Evolutionary conservation across 1,139 yeast genomes (phyloP), one percentile per base, ranked within the genome.

Genomic region (Geotrichum restrictum): DNA sequence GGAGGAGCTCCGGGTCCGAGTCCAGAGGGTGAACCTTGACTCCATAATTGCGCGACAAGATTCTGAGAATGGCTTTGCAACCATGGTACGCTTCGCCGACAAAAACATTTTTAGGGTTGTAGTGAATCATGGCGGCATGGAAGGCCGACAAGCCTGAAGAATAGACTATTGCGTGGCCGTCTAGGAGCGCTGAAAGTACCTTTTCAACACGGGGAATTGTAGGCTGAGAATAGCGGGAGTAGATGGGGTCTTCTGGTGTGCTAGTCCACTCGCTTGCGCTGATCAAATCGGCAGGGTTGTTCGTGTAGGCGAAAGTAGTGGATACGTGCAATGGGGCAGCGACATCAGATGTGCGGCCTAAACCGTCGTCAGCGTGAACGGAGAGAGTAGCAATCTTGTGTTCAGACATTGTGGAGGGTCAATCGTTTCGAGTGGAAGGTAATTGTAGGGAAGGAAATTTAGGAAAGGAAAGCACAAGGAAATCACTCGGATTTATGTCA

Each of bases 81-180:
- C 98, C 98, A 64, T 87, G 95, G 67, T 91, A 91, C 3, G 91
- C 88, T 41, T 84, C 80, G 11, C 88, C 95, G 60, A 88, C 78
- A 33, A 88, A 84, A 18, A 91, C 70, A 24, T 77, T 76, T 62
- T 84, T 85, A 1, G 98, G 98, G 61, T 85, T 83, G 59, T 74
- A 77, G 60, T 82, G 76, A 36, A 83, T 78, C 65, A 91, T 70
- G 13, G 87, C 81, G 1, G 91, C 97, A 62, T 77, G 80, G 67
- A 86, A 88, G 0, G 97, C 95, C 51, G 88, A 75, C 41, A 88
- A 69, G 0, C 98, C 98, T 0, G 91, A 83, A 41, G 82, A 78
- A 66, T 88, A 91, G 1, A 82, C 76, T 1, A 85, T 82, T 1
- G 81, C 77, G 56, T 83, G 76, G 1, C 75, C 78, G 27, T 58